Evolutionary conservation across 495 filamentous ascomycete genomes (phyloP).

Genomic region (Trypethelium eluteriae): DNA sequence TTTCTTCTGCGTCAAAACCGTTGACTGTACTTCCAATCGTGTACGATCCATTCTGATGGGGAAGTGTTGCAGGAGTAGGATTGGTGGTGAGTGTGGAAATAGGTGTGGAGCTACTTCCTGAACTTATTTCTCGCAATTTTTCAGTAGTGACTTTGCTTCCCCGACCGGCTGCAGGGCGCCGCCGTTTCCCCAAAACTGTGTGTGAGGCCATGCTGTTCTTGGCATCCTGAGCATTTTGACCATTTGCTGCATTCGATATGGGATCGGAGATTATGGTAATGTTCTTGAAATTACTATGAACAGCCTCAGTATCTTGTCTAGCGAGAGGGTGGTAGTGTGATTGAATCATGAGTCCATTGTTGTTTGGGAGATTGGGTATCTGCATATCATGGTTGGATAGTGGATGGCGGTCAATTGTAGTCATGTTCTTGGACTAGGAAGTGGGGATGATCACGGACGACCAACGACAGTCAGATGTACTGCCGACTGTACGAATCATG

Average conservation of each 20-base stretch:
- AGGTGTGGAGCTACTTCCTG: neutral
- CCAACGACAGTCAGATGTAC: conserved; percentile 4
- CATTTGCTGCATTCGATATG: neutral
- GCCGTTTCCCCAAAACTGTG: neutral
- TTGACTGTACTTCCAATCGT: neutral
- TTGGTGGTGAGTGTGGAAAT: neutral
- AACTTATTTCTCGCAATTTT: neutral
- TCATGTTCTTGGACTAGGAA: neutral
- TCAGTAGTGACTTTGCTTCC: neutral
- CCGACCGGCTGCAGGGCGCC: neutral
- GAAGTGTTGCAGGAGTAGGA: neutral
- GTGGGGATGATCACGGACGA: neutral
- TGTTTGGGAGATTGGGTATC: neutral
- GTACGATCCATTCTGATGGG: neutral
- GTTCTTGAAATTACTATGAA: neutral
- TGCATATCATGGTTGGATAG: neutral
- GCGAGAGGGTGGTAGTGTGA: neutral
- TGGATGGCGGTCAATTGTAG: neutral
- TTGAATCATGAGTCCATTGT: neutral
- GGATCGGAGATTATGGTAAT: neutral
- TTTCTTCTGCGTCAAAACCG: neutral
- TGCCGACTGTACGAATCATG: neutral
- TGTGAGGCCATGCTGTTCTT: neutral
- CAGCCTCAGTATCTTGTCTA: neutral
- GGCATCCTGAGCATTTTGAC: neutral